Evolutionary conservation across 2,329 filamentous ascomycete genomes (phyloP), one percentile per base, ranked within the genome.

Genomic region (Neopestalotiopsis rosae): DNA sequence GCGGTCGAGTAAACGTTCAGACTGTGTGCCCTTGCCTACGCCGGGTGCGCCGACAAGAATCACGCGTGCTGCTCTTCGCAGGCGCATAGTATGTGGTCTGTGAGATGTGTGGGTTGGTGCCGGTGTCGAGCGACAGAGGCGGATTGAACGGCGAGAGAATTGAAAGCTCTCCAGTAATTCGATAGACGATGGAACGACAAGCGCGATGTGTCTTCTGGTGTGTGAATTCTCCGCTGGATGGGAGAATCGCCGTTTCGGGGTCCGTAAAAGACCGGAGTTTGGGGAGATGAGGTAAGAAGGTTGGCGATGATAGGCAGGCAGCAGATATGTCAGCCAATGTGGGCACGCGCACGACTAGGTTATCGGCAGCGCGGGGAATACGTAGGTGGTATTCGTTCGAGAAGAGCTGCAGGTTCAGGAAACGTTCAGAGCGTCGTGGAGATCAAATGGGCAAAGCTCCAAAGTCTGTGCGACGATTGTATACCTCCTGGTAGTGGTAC

Each of bases 1-100:
- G 73, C 93, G 90, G 74, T 91, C 86, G 74, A 98, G 90, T 71
- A 99, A 86, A 71, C 96, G 90, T 80, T 97, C 93, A 65, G 94
- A 94, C 84, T 99, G 96, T 3, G 96, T 99, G 71, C 95, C 96
- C 81, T 99, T 99, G 71, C 96, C 96, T 68, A 97, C 96, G 69
- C 95, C 95, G n/a, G 96, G 96, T 66, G 95, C 95, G 75, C 96
- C 96, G 75, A 99, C 90, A 74, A 99, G 90, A 78, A 99, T 98
- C 72, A 98, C 91, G 71, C 96, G 92, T 67, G 96, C 96, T 69
- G 96, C 95, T 82, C 88, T 91, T 73, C 87, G 88, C 77, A 97
- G 89, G 83, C 89, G 86, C 89, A 91, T 91, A 73, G 75, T 80
- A 77, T 69, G 74, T 68, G 34, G 34, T 40, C 17, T 20, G 45